Percentiles rank a stretch among this genome's conserved stretches.
These are phyloP conservation scores for Pleurotus sapidus DNA, from an alignment of 768 basidiomycete genomes.

Conservation along the genomic window DNA sequence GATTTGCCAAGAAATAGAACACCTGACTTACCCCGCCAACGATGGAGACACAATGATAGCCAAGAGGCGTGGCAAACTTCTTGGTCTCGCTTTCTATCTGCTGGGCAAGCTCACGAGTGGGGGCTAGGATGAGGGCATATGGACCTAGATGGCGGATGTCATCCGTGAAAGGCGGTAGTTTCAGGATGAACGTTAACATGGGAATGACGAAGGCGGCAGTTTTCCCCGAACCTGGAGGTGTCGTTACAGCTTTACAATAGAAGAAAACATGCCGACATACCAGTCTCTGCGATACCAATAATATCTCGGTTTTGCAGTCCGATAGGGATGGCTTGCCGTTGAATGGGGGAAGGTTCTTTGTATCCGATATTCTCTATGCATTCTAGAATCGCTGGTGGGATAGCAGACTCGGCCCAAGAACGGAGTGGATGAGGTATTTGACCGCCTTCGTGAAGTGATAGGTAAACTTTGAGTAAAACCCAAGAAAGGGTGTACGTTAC, in stretches of 20 bases:
- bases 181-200: conserved; percentile 92
- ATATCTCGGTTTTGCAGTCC: conserved; percentile 95
- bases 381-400: conserved; percentile 74
- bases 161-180: conserved; percentile 82
- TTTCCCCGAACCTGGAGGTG: conserved; percentile 85
- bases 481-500: conserved; percentile 35
- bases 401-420: conserved; percentile 86
- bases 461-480: background rate
- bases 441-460: conserved; percentile 55
- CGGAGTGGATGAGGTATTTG: conserved; percentile 91
- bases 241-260: conserved; percentile 5
- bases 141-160: conserved; percentile 94
- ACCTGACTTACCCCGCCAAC: conserved; percentile 80
- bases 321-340: conserved; percentile 98
- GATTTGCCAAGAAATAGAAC: background rate
- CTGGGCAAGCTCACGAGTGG: conserved; percentile 97
- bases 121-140: conserved; percentile 88
- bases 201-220: conserved; percentile 98
- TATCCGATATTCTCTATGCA: conserved; percentile 93
- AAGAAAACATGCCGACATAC: conserved; percentile 31
- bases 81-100: conserved; percentile 93
- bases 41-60: conserved; percentile 94
- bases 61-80: conserved; percentile 88
- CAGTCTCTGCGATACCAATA: conserved; percentile 98
- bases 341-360: conserved; percentile 95